phyloP scores from a whole-genome alignment of 352 stramenopile species.

The Globisporangium camurandrum region DNA sequence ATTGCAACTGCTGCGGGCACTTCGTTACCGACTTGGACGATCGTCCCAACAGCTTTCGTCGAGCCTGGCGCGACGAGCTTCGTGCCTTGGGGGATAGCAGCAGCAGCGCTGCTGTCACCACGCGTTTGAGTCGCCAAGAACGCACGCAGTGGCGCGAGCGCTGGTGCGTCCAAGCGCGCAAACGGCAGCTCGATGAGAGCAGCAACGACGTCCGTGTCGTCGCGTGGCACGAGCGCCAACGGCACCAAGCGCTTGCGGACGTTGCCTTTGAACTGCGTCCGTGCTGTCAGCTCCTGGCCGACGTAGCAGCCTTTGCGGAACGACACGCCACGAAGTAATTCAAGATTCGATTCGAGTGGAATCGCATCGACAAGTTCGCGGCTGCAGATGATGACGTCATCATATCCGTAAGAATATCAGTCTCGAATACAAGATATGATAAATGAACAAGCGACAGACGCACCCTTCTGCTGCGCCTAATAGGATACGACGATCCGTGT shows the following conservation, averaged over 20 bases:
- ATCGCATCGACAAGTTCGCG: constrained; percentile 79
- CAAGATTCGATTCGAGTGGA: constrained; percentile 90
- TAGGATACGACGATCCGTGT: constrained; percentile 57
- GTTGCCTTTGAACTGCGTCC: constrained; percentile 90
- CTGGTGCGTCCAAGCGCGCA: constrained; percentile 38
- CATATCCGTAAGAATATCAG: not conserved
- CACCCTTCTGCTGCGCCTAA: constrained; percentile 74
- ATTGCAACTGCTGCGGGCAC: constrained; percentile 56
- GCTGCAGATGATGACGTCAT: constrained; percentile 15
- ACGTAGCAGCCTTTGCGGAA: constrained; percentile 95
- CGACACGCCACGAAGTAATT: constrained; percentile 84
- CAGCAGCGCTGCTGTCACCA: too few relatives aligned
- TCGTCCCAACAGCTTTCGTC: constrained; percentile 52
- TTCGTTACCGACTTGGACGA: constrained; percentile 28
- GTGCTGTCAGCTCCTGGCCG: constrained; percentile 91
- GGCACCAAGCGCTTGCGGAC: constrained; percentile 79
- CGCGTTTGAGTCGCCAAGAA: too few relatives aligned
- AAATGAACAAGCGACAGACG: constrained; percentile 1
- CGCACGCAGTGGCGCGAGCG: constrained; percentile 28
- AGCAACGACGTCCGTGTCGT: constrained; percentile 40
- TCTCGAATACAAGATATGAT: not conserved
- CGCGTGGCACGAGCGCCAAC: constrained; percentile 51
- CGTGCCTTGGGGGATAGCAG: too few relatives aligned
- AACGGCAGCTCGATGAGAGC: constrained; percentile 47
- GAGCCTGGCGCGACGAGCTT: constrained; percentile 48